A percentile compares a stretch with the other conserved stretches of the same genome.
Conservation (phyloP, 2,329 filamentous ascomycete genomes). For the Fusarium sp. region DNA sequence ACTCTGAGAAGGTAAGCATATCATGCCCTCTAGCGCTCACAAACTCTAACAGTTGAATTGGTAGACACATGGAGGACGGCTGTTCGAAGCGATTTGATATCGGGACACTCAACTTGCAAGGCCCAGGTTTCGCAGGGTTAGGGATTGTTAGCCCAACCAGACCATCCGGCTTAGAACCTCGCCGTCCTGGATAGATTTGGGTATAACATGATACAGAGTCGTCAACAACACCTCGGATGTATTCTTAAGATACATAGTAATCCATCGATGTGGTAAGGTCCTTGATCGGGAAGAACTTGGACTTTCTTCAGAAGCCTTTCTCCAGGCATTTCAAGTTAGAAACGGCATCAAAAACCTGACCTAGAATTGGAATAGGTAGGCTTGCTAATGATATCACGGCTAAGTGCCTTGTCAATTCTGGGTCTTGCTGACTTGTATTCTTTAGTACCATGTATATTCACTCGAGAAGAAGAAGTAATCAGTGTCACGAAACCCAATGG, state of each 20-base stretch:
- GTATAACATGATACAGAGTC: neutral
- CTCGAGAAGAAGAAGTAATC: neutral
- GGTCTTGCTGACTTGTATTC: neutral
- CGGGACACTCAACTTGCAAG: constrained; percentile 61
- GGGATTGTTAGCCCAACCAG: constrained; percentile 34
- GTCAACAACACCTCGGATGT: neutral
- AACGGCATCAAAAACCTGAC: neutral
- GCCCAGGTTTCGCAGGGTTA: constrained; percentile 44
- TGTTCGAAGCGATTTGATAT: constrained; percentile 76
- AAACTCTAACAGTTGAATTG: constrained; percentile 9
- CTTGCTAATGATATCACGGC: neutral
- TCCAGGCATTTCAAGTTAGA: neutral
- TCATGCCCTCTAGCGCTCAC: neutral
- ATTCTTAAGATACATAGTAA: neutral
- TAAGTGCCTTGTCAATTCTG: neutral
- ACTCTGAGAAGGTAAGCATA: constrained; percentile 77
- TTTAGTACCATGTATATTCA: neutral
- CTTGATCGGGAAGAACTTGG: neutral
- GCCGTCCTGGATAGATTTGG: constrained; percentile 29
- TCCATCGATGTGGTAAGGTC: neutral
- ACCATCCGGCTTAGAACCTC: constrained; percentile 30
- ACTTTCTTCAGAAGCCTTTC: neutral
- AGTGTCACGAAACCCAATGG: neutral
- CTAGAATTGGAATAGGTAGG: constrained; percentile 4
- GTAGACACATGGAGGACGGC: constrained; percentile 80